These are phyloP conservation scores for Oxalis stricta DNA, from an alignment of 441 rosid genomes.

Conservation along the genomic window DNA sequence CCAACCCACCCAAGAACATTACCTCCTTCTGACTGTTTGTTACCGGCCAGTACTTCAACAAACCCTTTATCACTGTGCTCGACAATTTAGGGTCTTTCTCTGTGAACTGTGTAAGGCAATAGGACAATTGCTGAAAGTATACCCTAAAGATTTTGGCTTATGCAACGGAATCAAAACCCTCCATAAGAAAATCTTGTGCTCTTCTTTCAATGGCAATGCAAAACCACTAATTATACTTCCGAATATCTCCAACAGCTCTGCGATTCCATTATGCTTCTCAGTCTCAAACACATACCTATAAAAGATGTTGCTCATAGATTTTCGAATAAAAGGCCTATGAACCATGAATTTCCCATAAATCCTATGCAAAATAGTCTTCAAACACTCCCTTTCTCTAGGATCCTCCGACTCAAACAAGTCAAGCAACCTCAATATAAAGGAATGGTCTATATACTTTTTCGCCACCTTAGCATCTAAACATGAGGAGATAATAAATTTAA, in stretches of 20 bases:
- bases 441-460: slow-evolving; percentile 72
- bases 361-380: slow-evolving; percentile 66
- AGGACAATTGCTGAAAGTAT: slow-evolving; percentile 70
- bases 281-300: slow-evolving; percentile 64
- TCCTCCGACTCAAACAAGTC: slow-evolving; percentile 85
- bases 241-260: slow-evolving; percentile 74
- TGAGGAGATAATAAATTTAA: slow-evolving; percentile 58
- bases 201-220: slow-evolving; percentile 81
- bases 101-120: slow-evolving; percentile 58
- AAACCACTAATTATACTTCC: slow-evolving; percentile 82
- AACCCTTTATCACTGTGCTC: slow-evolving; percentile 49
- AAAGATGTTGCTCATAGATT: slow-evolving; percentile 63
- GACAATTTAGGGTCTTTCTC: slow-evolving; percentile 73
- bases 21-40: slow-evolving; percentile 86
- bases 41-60: slow-evolving; percentile 75
- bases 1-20: slow-evolving; percentile 73
- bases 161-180: slow-evolving; percentile 77
- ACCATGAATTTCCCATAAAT: slow-evolving; percentile 84
- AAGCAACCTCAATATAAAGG: slow-evolving; percentile 64
- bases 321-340: slow-evolving; percentile 76
- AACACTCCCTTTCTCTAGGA: slow-evolving; percentile 79
- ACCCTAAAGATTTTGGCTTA: slow-evolving; percentile 64
- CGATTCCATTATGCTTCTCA: slow-evolving; percentile 74
- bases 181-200: slow-evolving; percentile 73
- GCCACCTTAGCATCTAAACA: slow-evolving; percentile 68